phyloP scores from a whole-genome alignment of 225 moss, liverwort and hornwort genomes.

The Polytrichum commune region DNA sequence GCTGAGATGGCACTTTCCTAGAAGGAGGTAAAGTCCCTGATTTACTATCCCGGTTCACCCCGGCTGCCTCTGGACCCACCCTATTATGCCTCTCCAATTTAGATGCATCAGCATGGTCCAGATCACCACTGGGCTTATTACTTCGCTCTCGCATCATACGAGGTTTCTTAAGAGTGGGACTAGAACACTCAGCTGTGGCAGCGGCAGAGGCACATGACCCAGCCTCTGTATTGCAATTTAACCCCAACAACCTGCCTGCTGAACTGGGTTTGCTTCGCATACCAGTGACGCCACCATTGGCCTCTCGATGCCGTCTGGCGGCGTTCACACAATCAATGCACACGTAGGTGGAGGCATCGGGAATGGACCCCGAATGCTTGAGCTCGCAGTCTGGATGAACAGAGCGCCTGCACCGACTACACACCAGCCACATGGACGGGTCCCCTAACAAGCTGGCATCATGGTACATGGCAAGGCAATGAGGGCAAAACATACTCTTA shows the following conservation, averaged over 20 bases:
- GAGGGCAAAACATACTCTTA: slow-evolving; percentile 73
- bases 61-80: slow-evolving; percentile 22
- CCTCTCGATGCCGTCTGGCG: slow-evolving; percentile 50
- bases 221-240: slow-evolving; percentile 42
- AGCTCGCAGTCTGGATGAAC: slow-evolving; percentile 87
- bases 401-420: slow-evolving; percentile 68
- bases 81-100: slow-evolving; percentile 41
- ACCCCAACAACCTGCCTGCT: slow-evolving; percentile 33
- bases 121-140: slow-evolving; percentile 34
- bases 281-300: slow-evolving; percentile 51
- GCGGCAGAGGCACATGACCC: slow-evolving; percentile 45
- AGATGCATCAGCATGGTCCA: slow-evolving; percentile 36
- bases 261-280: slow-evolving; percentile 39
- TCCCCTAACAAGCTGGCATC: slow-evolving; percentile 60
- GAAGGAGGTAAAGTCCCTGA: slow-evolving; percentile 14
- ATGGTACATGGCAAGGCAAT: slow-evolving; percentile 67
- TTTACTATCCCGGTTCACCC: slow-evolving; percentile 14
- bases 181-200: slow-evolving; percentile 49
- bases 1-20: slow-evolving; percentile 24
- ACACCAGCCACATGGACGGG: slow-evolving; percentile 66
- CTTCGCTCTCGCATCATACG: slow-evolving; percentile 61
- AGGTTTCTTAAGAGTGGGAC: slow-evolving; percentile 73
- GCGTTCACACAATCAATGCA: slow-evolving; percentile 74
- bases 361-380: slow-evolving; percentile 36
- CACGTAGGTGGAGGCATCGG: slow-evolving; percentile 45